phyloP scores from a whole-genome alignment of 768 basidiomycete genomes.

The Gelatoporia subvermispora region DNA sequence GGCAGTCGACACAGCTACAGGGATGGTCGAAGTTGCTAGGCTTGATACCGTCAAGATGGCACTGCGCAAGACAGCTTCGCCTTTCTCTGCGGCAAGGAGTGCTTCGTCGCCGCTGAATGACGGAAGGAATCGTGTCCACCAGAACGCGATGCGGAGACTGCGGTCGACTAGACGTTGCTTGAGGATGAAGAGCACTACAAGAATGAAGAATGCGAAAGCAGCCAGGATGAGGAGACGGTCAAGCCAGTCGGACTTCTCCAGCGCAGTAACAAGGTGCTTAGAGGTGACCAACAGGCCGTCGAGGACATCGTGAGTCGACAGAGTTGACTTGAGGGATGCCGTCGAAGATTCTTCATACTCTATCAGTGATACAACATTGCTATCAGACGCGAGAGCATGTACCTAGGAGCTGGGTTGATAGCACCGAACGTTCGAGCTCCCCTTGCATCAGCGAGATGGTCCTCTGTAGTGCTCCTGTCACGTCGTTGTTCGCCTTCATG shows the following conservation, averaged over 20 bases:
- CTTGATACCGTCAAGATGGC: constrained; percentile 1
- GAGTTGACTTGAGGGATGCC: constrained; percentile 67
- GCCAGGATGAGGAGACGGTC: constrained; percentile 84
- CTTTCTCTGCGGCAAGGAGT: constrained; percentile 33
- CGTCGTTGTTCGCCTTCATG: constrained; percentile 84
- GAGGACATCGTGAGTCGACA: constrained; percentile 72
- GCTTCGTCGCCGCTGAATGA: constrained; percentile 35
- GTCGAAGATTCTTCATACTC: constrained; percentile 65
- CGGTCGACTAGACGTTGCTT: constrained; percentile 84
- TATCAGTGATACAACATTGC: neutral
- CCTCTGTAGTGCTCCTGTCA: constrained; percentile 82
- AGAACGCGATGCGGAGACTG: constrained; percentile 73
- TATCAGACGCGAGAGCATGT: neutral
- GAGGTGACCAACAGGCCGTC: constrained; percentile 70
- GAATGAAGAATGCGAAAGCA: constrained; percentile 76
- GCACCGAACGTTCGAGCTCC: constrained; percentile 86
- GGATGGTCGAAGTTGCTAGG: neutral
- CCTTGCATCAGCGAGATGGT: constrained; percentile 85
- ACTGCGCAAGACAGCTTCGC: constrained; percentile 6
- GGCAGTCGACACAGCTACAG: constrained; percentile 1
- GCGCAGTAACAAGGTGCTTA: constrained; percentile 76
- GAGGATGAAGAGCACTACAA: constrained; percentile 81
- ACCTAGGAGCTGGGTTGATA: constrained; percentile 85
- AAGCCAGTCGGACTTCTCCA: constrained; percentile 88
- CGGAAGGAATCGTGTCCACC: constrained; percentile 82